These are phyloP conservation scores for Hypoxylon rickii DNA, from an alignment of 495 filamentous ascomycete species.

Conservation along the genomic window DNA sequence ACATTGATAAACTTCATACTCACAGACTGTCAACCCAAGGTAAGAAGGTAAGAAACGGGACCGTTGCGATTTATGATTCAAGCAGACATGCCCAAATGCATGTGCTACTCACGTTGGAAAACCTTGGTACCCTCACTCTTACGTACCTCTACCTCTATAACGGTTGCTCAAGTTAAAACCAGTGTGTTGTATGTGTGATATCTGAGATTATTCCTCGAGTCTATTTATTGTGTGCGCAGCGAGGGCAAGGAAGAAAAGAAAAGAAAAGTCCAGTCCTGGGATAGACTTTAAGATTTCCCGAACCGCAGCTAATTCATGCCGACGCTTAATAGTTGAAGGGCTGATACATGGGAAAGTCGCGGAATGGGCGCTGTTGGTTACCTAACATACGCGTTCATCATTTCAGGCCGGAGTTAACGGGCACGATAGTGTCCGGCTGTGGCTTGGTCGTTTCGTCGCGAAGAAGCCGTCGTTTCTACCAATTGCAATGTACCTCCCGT, in stretches of 20 bases:
- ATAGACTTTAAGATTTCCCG: slow-evolving; percentile 24
- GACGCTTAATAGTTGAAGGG: slow-evolving; percentile 17
- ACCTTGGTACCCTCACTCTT: slow-evolving; percentile 4
- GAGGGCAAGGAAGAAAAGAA: neutral
- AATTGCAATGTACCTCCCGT: no score
- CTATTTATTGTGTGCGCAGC: slow-evolving; percentile 15
- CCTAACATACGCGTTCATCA: slow-evolving; percentile 17
- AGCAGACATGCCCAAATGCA: slow-evolving; percentile 1
- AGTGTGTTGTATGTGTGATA: slow-evolving; percentile 2
- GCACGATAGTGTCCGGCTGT: neutral
- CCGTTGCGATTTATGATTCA: slow-evolving; percentile 12
- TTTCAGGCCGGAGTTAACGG: slow-evolving; percentile 27
- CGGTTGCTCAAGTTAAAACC: neutral
- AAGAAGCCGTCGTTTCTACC: slow-evolving; percentile 10
- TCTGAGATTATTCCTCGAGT: slow-evolving; percentile 17
- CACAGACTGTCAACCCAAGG: neutral
- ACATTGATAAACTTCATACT: no score
- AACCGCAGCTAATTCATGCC: slow-evolving; percentile 9
- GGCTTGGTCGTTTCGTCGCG: slow-evolving; percentile 2
- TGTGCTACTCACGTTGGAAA: slow-evolving; percentile 8
- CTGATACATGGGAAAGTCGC: slow-evolving; percentile 27
- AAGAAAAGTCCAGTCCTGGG: slow-evolving; percentile 14
- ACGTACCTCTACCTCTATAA: slow-evolving; percentile 18
- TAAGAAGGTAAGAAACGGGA: slow-evolving; percentile 3
- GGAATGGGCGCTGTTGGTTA: slow-evolving; percentile 5